phyloP scores from a whole-genome alignment of 805 yeast species.

The Lipomyces kockii region DNA sequence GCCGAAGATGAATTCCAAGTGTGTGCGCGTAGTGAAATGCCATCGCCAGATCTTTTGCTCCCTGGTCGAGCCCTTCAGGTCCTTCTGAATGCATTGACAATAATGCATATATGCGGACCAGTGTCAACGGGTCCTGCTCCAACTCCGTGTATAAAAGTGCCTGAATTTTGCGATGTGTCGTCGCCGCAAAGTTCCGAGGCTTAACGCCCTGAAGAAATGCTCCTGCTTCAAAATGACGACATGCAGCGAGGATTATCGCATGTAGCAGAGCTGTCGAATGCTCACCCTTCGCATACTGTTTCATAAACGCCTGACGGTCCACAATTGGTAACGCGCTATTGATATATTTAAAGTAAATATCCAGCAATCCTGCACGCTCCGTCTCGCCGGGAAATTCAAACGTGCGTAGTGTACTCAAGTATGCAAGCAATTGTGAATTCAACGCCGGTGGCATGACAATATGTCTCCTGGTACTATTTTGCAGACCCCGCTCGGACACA shows the following conservation, averaged over 20 bases:
- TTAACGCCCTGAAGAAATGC: conserved; percentile 34
- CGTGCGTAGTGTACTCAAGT: conserved; percentile 47
- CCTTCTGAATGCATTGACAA: conserved; percentile 49
- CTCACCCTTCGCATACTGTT: conserved; percentile 43
- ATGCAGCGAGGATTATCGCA: conserved; percentile 50
- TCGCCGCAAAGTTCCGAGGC: conserved; percentile 1
- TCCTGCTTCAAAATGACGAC: conserved; percentile 49
- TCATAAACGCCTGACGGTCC: conserved; percentile 49
- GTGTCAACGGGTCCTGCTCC: conserved; percentile 48
- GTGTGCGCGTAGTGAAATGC: conserved; percentile 50
- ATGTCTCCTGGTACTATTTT: conserved; percentile 6
- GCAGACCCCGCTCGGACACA: conserved; percentile 24
- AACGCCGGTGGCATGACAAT: conserved; percentile 23
- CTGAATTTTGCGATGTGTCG: conserved; percentile 27
- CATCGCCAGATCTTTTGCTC: conserved; percentile 42
- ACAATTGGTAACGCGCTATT: conserved; percentile 51
- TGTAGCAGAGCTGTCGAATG: conserved; percentile 50
- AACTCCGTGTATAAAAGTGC: conserved; percentile 48
- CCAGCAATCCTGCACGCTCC: conserved; percentile 45
- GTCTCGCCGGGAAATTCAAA: conserved; percentile 46
- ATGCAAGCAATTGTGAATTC: conserved; percentile 40
- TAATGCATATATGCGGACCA: conserved; percentile 47
- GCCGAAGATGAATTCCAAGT: conserved; percentile 48
- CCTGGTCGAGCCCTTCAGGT: conserved; percentile 41
- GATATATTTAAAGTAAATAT: conserved; percentile 50